phyloP scores from a whole-genome alignment of 23 red algal species.

The Gracilariopsis chorda region DNA sequence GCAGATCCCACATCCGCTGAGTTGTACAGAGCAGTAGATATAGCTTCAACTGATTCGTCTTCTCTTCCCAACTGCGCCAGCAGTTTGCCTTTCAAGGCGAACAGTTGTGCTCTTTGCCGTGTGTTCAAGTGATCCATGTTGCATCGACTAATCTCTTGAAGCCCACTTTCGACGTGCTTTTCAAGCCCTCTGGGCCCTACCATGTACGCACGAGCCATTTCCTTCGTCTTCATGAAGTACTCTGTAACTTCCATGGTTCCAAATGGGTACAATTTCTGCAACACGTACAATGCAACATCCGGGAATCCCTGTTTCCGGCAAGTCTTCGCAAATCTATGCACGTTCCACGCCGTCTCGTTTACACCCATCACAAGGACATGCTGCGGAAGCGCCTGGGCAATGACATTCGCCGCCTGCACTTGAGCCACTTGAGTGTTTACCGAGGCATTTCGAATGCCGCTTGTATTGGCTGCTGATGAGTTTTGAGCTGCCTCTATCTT shows the following conservation, averaged over 20 bases:
- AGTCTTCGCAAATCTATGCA: constrained; percentile 83
- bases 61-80: constrained; percentile 34
- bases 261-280: constrained; percentile 89
- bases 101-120: constrained; percentile 89
- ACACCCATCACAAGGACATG: constrained; percentile 85
- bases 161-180: constrained; percentile 68
- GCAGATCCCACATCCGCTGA: constrained; percentile 71
- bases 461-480: background rate
- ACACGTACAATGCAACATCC: constrained; percentile 74
- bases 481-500: constrained; percentile 49
- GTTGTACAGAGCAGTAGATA: constrained; percentile 56
- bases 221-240: constrained; percentile 96
- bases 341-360: constrained; percentile 96
- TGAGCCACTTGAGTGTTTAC: background rate
- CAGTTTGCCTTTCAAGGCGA: constrained; percentile 80
- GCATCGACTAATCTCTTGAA: constrained; percentile 71
- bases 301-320: constrained; percentile 89
- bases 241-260: constrained; percentile 90
- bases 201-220: constrained; percentile 81
- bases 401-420: constrained; percentile 57
- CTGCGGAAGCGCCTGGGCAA: constrained; percentile 44
- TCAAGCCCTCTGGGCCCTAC: constrained; percentile 36
- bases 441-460: background rate
- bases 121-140: constrained; percentile 84
- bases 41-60: constrained; percentile 69